These are phyloP conservation scores for Diaporthe citrichinensis DNA, from an alignment of 2,329 filamentous ascomycete genomes.

Conservation along the genomic window DNA sequence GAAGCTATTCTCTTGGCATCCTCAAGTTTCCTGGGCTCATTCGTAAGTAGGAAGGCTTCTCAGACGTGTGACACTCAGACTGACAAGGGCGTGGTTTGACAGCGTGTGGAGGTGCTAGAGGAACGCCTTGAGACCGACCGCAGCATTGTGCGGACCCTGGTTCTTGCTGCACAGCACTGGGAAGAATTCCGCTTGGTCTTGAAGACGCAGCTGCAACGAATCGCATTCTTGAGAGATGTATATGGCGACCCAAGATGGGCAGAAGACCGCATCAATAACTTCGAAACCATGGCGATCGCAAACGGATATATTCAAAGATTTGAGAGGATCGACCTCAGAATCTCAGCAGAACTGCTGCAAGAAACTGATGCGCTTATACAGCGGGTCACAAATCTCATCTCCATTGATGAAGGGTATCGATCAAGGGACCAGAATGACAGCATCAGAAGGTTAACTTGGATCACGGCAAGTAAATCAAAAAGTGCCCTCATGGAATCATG, in stretches of 20 bases:
- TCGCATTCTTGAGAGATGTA: background rate
- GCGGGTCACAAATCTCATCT: constrained; percentile 5
- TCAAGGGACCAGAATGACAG: constrained; percentile 6
- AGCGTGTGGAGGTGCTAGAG: constrained; percentile 1
- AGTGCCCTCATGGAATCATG: background rate
- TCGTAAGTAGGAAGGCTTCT: background rate
- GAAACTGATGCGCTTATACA: background rate
- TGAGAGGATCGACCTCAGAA: constrained; percentile 1
- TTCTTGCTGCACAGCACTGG: constrained; percentile 5
- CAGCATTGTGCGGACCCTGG: background rate
- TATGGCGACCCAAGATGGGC: background rate
- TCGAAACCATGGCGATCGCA: background rate
- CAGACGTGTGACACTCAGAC: background rate
- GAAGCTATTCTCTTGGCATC: background rate
- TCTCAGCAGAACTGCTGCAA: background rate
- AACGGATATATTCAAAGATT: background rate
- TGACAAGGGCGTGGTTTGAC: background rate
- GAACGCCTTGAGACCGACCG: background rate
- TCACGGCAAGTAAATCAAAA: background rate
- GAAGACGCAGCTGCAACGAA: background rate
- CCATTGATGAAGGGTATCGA: constrained; percentile 1
- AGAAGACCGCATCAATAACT: background rate
- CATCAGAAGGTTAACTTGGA: background rate
- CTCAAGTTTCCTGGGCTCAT: background rate
- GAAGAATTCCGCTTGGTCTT: background rate